Evolutionary conservation across 73 alveolate species (phyloP), one percentile per base, ranked within the genome.

Genomic region (Tetrahymena thermophila): DNA sequence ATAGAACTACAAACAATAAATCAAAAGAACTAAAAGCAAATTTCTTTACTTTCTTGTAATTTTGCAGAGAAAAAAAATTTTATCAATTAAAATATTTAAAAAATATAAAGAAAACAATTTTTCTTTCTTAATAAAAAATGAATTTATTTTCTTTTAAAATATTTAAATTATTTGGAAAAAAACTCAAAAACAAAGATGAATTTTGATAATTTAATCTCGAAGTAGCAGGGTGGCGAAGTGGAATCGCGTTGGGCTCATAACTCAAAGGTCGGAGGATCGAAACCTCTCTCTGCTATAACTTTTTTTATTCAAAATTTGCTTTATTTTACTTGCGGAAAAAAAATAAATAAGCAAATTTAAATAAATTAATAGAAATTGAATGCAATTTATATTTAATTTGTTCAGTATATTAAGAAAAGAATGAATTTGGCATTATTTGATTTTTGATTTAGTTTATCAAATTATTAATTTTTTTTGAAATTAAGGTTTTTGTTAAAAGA

Each of bases 261-360:
- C 99, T 99, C 98, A 98, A 99, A 98, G 99, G 99, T 97, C 99
- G 99, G 99, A 98, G 99, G 99, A 98, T 98, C 99, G 99, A 98
- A 98, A 98, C 99, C 99, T 98, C 99, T 98, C 99, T 98, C 97
- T 95, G 97, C 97, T 95, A 95, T 35, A 94, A 85, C 34, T 94
- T 94, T 94, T 71, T 28, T 71, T 71, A n/a, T n/a, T n/a, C n/a
- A n/a, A n/a, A n/a, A n/a, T n/a, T n/a, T n/a, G n/a, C n/a, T n/a
- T n/a, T n/a, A n/a, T n/a, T n/a, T n/a, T n/a, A n/a, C n/a, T n/a
- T n/a, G n/a, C n/a, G n/a, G 23, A 19, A 15, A 50, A 14, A 50
- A 50, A 50, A 0, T 50, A 50, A 50, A 19, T 3, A 14, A 50
- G 23, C 83, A 50, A 19, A 50, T 50, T 21, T 50, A 15, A 50